phyloP scores from a whole-genome alignment of 768 basidiomycete genomes.

The Lentinula guzmanii region DNA sequence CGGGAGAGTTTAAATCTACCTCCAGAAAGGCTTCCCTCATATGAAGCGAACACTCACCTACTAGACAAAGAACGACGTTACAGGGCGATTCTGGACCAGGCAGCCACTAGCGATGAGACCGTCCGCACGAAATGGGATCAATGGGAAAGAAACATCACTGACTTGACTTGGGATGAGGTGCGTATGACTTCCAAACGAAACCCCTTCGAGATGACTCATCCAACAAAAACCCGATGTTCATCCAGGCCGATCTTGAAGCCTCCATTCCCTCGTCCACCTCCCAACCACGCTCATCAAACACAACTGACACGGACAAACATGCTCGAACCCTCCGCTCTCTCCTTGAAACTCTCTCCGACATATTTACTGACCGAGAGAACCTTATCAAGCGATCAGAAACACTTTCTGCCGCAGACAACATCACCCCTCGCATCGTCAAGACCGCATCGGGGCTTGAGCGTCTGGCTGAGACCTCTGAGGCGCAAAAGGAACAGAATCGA shows the following conservation, averaged over 20 bases:
- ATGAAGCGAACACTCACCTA: slow-evolving; percentile 73
- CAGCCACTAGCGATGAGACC: slow-evolving; percentile 66
- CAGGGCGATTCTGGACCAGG: slow-evolving; percentile 63
- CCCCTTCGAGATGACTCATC: no score
- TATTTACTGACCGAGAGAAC: slow-evolving; percentile 54
- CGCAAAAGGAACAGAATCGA: slow-evolving; percentile 11
- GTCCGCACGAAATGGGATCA: slow-evolving; percentile 85
- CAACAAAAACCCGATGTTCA: neutral
- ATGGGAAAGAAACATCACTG: slow-evolving; percentile 69
- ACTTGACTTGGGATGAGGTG: slow-evolving; percentile 62
- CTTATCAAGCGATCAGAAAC: slow-evolving; percentile 60
- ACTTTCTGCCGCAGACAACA: slow-evolving; percentile 64
- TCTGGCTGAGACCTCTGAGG: slow-evolving; percentile 36
- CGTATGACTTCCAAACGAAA: neutral
- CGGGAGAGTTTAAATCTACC: slow-evolving; percentile 39
- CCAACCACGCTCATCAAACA: slow-evolving; percentile 27
- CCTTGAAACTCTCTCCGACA: slow-evolving; percentile 76
- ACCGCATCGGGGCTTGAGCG: slow-evolving; percentile 63
- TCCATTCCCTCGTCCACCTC: slow-evolving; percentile 57
- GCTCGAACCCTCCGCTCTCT: slow-evolving; percentile 66
- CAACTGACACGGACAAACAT: slow-evolving; percentile 54
- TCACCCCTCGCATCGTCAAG: slow-evolving; percentile 59
- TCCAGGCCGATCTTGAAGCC: slow-evolving; percentile 58
- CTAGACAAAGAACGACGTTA: slow-evolving; percentile 68
- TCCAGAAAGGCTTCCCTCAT: slow-evolving; percentile 57